A percentile compares a stretch with the other conserved stretches of the same genome.
phyloP scores from a whole-genome alignment of 164 flowering plant species.

The Umbilicus rupestris region DNA sequence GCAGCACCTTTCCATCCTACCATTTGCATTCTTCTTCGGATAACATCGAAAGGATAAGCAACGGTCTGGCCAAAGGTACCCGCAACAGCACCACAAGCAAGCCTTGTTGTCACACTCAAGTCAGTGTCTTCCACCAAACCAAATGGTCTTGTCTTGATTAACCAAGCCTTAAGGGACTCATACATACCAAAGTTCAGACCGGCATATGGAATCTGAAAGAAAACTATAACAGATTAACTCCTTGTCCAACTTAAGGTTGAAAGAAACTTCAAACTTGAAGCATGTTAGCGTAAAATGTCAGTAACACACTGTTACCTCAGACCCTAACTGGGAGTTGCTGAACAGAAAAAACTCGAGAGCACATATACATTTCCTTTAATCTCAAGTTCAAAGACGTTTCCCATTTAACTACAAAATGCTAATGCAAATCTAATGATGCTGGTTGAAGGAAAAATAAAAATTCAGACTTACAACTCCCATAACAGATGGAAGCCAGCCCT shows the following conservation, averaged over 20 bases:
- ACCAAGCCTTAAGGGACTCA: conserved; percentile 85
- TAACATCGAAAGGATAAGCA: conserved; percentile 96
- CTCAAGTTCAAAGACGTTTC: too few species aligned
- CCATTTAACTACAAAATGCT: too few species aligned
- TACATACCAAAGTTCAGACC: conserved; percentile 97
- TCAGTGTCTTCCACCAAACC: conserved; percentile 61
- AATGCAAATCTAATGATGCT: too few species aligned
- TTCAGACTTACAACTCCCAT: conserved; percentile 85
- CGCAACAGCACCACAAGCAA: conserved; percentile 96
- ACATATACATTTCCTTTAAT: too few species aligned
- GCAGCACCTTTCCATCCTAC: conserved; percentile 92
- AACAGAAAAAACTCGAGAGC: too few species aligned
- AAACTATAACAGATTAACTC: not conserved
- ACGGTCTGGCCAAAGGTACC: conserved; percentile 97
- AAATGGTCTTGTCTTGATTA: conserved; percentile 53
- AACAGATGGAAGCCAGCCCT: conserved; percentile 99
- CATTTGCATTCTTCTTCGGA: conserved; percentile 98
- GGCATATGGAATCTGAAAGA: conserved; percentile 39
- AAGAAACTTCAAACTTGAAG: not conserved
- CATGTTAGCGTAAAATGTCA: not conserved
- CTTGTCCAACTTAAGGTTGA: not conserved
- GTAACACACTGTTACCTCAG: not conserved
- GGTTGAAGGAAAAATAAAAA: not conserved
- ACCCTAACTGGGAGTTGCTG: too few species aligned
- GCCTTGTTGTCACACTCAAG: conserved; percentile 68